Base-by-base conservation (phyloP, 176 grass and related monocot species). In the Areca catechu region DNA sequence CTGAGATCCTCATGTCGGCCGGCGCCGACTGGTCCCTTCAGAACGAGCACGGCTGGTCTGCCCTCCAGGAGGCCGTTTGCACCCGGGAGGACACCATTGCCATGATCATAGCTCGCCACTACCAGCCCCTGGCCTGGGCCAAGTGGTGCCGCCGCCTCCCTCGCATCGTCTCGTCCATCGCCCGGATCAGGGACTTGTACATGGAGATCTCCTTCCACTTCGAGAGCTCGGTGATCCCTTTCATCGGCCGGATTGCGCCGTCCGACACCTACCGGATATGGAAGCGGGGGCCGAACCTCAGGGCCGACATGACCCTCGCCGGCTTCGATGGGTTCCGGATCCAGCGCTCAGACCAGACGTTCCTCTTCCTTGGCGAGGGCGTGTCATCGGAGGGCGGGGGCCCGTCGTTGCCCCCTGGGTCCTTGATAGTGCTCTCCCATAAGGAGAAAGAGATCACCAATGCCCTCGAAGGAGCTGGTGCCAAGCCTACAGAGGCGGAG, bases 151-250 rank as follows among this genome's bases (percentile, higher is more conserved):
- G 87, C 5, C 24, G 93, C 3, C 79, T 98, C 24, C 93, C 93
- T 10, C 81, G 93, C 16, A 76, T 98, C 49, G 85, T 98, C 21
- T 84, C 93, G 20, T 85, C 81, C 51, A 70, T 98, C 47, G 30
- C 20, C 24, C 67, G 87, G 71, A 92, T 98, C 72, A 75, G 75
- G 0, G 84, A 98, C 71, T 92, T 92, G 69, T 98, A 98, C 75
- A 98, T 98, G 93, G 93, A 98, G 78, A 98, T 98, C 81, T 83
- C 84, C 57, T 98, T 98, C 78, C 87, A 98, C 74, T 98, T 98
- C 58, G 93, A 98, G 78, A 92, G 87, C 24, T 98, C 93, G 25
- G 93, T 98, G 20, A 98, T 98, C 25, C 93, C 93, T 1, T 98
- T 98, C 72, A 87, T 92, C 25, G 80, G 93, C 47, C 78, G 93